These are phyloP conservation scores for Annulohypoxylon bovei DNA, from an alignment of 495 filamentous ascomycete species.

Conservation along the genomic window DNA sequence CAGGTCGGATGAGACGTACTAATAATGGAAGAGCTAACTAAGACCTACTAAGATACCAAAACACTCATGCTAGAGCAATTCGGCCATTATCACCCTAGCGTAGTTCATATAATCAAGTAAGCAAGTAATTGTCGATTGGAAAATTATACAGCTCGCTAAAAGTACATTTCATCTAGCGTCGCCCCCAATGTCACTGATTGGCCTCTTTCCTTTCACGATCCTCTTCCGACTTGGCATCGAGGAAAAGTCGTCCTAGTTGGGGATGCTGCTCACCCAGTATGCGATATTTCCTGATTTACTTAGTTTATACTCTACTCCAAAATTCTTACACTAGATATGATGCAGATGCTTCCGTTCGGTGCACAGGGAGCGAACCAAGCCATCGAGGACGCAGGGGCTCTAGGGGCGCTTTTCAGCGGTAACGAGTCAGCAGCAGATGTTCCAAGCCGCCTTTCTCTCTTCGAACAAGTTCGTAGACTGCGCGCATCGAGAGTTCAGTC, in stretches of 20 bases:
- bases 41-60: conserved; percentile 19
- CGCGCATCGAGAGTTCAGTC: conserved; percentile 24
- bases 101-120: conserved; percentile 35
- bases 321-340: not conserved
- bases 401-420: conserved; percentile 10
- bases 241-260: conserved; percentile 53
- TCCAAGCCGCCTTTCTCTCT: not conserved
- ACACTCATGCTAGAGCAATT: conserved; percentile 29
- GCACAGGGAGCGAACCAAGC: conserved; percentile 27
- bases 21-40: conserved; percentile 3
- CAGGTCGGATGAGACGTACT: not conserved
- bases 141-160: not conserved
- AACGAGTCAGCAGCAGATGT: not conserved
- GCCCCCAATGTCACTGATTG: conserved; percentile 53
- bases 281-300: not conserved
- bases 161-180: conserved; percentile 18
- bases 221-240: conserved; percentile 44
- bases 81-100: conserved; percentile 28
- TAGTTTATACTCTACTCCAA: not conserved
- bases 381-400: conserved; percentile 21
- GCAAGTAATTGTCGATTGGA: not conserved
- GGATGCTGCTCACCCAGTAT: conserved; percentile 56
- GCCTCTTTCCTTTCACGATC: conserved; percentile 51
- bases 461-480: conserved; percentile 7
- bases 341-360: conserved; percentile 32